Evolutionary conservation across 2,329 filamentous ascomycete species (phyloP), one percentile per base, ranked within the genome.

Genomic region (Penicillium janthinellum): DNA sequence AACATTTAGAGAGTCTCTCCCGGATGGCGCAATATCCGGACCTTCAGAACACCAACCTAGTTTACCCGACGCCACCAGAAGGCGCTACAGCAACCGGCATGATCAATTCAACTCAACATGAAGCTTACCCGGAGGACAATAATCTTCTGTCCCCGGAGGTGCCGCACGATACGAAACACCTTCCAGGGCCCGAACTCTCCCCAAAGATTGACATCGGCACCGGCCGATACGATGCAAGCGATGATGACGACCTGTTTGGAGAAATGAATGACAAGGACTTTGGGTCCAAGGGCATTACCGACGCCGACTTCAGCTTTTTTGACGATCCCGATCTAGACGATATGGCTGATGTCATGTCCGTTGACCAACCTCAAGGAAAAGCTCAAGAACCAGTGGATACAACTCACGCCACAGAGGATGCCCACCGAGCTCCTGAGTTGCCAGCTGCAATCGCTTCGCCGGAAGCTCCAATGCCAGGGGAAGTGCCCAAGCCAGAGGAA

Each of bases 251-350:
- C 68, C 74, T 87, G 1, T 87, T 87, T 59, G 83, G 82, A 14
- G 83, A 85, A 56, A 81, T 84, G 71, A 81, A 84, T 51, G 82
- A 81, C 51, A 81, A 79, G 52, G 78, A 79, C 49, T 85, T 84
- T 68, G 82, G 77, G 22, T 74, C 78, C n/a, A 82, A 82, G 65
- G 81, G 79, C n/a, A 80, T 86, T 22, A 85, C 82, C 2, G 86
- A 88, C 66, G 85, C 82, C 4, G 86, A 88, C 66, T 88, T 88
- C 70, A 86, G 82, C 68, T 88, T 88, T 70, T 88, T 88, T 65
- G 86, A 88, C 68, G 82, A 83, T 35, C 82, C 82, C 49, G 78
- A 73, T 44, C 74, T 75, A 50, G 70, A 70, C 10, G 60, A 60
- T 7, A 66, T 71, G 54, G 66, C 59, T 47, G 59, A 59, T 47